A percentile compares a stretch with the other conserved stretches of the same genome.
Evolutionary conservation across 2,329 filamentous ascomycete species (phyloP).

Genomic region (Ophiognomonia clavigignenti-juglandacearum): DNA sequence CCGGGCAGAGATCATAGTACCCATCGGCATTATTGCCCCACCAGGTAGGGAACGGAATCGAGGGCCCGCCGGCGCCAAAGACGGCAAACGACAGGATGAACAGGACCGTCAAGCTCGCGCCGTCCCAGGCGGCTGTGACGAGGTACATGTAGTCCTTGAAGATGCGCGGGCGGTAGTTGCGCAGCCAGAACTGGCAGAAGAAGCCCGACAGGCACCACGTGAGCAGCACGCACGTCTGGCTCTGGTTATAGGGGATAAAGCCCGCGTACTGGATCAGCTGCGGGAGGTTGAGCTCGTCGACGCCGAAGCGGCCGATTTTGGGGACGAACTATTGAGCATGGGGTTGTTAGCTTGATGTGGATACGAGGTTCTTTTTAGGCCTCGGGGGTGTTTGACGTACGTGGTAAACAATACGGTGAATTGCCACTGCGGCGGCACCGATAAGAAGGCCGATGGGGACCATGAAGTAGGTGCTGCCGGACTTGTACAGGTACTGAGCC

Average conservation of each 20-base stretch:
- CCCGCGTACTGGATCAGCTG: constrained; percentile 51
- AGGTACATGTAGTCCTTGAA: constrained; percentile 52
- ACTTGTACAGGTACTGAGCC: constrained; percentile 47
- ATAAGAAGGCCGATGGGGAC: constrained; percentile 47
- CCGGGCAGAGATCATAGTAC: constrained; percentile 44
- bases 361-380: background rate
- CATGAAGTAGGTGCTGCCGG: constrained; percentile 36
- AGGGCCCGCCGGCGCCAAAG: constrained; percentile 43
- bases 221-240: constrained; percentile 50
- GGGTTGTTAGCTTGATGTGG: background rate
- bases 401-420: constrained; percentile 38
- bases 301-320: constrained; percentile 35
- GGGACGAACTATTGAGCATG: constrained; percentile 35
- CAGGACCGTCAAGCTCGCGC: constrained; percentile 40
- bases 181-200: constrained; percentile 46
- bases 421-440: constrained; percentile 37
- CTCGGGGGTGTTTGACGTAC: constrained; percentile 28
- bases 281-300: constrained; percentile 44
- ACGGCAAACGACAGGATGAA: constrained; percentile 53
- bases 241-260: constrained; percentile 49
- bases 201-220: constrained; percentile 41
- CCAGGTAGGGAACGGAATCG: constrained; percentile 44
- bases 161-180: constrained; percentile 45
- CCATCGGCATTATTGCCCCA: constrained; percentile 49
- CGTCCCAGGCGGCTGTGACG: constrained; percentile 48